phyloP scores from a whole-genome alignment of 2,329 filamentous ascomycete species.

The Neonectria sp. region DNA sequence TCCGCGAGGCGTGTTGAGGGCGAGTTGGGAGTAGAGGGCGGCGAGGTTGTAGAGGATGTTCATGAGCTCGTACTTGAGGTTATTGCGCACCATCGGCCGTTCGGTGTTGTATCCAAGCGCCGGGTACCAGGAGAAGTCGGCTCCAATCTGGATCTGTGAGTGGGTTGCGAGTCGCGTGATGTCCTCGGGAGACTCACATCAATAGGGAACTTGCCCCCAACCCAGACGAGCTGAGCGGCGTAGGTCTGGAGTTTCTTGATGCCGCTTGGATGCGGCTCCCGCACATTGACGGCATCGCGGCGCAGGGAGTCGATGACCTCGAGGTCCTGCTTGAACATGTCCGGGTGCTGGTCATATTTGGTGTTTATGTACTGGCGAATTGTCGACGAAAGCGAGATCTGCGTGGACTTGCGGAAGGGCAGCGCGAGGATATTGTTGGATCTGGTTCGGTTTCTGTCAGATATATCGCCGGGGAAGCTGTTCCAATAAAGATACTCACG shows the following conservation, averaged over 20 bases:
- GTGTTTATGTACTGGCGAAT: conserved; percentile 96
- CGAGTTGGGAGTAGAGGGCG: conserved; percentile 93
- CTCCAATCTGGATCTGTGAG: conserved; percentile 77
- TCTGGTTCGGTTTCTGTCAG: conserved; percentile 38
- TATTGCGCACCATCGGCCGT: conserved; percentile 76
- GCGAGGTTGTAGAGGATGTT: conserved; percentile 96
- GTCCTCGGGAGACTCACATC: conserved; percentile 70
- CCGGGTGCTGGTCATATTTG: conserved; percentile 98
- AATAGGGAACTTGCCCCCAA: conserved; percentile 95
- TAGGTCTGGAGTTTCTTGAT: conserved; percentile 92
- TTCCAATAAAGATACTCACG: conserved; percentile 39
- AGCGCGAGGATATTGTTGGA: conserved; percentile 78
- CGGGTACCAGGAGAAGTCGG: conserved; percentile 97
- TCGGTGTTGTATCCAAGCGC: conserved; percentile 91
- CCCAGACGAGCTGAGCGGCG: conserved; percentile 92
- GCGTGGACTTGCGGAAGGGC: conserved; percentile 89
- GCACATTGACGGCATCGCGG: conserved; percentile 87
- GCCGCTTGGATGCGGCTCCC: conserved; percentile 89
- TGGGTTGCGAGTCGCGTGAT: background rate
- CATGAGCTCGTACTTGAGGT: conserved; percentile 86
- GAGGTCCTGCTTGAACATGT: conserved; percentile 93
- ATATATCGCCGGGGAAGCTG: background rate
- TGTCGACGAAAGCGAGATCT: conserved; percentile 83
- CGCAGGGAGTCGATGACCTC: conserved; percentile 88
- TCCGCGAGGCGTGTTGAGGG: conserved; percentile 82